phyloP scores from a whole-genome alignment of 1,139 yeast genomes.

The Geotrichum carabidarum region DNA sequence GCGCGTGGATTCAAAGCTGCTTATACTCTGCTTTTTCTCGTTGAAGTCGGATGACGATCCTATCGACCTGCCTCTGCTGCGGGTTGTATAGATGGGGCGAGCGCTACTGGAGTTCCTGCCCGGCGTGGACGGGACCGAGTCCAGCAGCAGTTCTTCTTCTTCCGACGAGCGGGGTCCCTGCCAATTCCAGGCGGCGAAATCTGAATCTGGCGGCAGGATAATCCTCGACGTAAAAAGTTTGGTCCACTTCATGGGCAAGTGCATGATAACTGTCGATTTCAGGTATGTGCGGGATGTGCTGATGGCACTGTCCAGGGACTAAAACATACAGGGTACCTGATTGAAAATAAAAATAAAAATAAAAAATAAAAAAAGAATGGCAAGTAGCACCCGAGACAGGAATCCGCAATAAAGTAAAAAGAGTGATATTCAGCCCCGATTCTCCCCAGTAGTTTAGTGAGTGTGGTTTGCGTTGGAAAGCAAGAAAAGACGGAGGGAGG shows the following conservation, averaged over 20 bases:
- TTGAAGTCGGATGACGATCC: conserved; percentile 12
- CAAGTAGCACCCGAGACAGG: too few species aligned
- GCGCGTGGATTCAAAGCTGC: conserved; percentile 3
- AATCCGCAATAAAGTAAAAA: too few species aligned
- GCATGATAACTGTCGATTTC: too few species aligned
- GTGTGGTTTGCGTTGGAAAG: neutral
- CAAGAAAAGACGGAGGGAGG: neutral
- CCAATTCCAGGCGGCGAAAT: neutral
- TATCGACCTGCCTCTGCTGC: conserved; percentile 14
- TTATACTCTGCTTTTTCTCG: neutral
- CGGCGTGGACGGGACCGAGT: neutral
- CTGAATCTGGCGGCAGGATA: conserved; percentile 19
- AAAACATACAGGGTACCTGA: too few species aligned
- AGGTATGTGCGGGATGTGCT: too few species aligned
- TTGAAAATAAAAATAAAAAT: too few species aligned
- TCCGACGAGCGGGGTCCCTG: neutral
- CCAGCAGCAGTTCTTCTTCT: conserved; percentile 12
- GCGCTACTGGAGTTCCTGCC: conserved; percentile 9
- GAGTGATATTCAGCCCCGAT: too few species aligned
- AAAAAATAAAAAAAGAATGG: too few species aligned
- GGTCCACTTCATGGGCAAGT: neutral
- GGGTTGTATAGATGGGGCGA: conserved; percentile 6
- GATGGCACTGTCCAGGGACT: too few species aligned
- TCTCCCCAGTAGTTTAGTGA: too few species aligned
- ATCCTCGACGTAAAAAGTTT: conserved; percentile 17